Evolutionary conservation across 2,329 filamentous ascomycete genomes (phyloP).

Genomic region (Colletotrichum lupini): DNA sequence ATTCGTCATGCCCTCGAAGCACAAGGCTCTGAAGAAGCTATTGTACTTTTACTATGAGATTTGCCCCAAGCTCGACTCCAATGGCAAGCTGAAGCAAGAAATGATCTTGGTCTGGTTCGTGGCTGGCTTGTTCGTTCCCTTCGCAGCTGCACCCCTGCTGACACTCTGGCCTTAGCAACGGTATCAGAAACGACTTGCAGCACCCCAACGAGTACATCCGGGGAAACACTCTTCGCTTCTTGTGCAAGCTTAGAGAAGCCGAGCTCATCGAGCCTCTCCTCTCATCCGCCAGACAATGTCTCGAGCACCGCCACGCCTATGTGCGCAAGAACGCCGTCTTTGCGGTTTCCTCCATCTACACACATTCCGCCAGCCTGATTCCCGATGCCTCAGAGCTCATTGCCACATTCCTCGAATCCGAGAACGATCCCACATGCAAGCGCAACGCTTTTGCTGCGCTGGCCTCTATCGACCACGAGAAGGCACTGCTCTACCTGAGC

Average conservation of each 20-base stretch:
- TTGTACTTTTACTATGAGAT: constrained; percentile 99
- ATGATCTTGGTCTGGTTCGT: constrained; percentile 98
- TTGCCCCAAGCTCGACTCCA: constrained; percentile 92
- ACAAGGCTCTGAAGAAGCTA: constrained; percentile 96
- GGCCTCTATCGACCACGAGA: constrained; percentile 91
- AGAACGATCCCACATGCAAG: constrained; percentile 96
- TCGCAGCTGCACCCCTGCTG: constrained; percentile 15
- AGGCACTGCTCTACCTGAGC: constrained; percentile 88
- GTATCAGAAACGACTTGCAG: constrained; percentile 96
- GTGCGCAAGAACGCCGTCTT: constrained; percentile 99
- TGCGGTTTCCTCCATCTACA: constrained; percentile 91
- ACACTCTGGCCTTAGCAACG: constrained; percentile 73
- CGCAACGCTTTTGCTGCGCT: constrained; percentile 96
- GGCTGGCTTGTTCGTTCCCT: constrained; percentile 12
- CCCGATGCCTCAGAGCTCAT: constrained; percentile 96
- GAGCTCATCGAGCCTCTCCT: constrained; percentile 97
- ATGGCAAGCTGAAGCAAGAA: constrained; percentile 97
- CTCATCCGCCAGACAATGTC: constrained; percentile 89
- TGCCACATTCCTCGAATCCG: constrained; percentile 86
- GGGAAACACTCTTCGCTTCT: constrained; percentile 96
- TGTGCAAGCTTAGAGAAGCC: constrained; percentile 94
- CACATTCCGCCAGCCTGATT: constrained; percentile 90
- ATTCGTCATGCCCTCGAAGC: constrained; percentile 99
- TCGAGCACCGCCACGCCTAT: constrained; percentile 96
- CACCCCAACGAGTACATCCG: constrained; percentile 98